Evolutionary conservation across 495 filamentous ascomycete species (phyloP).

Genomic region (Aspergillus olivimuriae): DNA sequence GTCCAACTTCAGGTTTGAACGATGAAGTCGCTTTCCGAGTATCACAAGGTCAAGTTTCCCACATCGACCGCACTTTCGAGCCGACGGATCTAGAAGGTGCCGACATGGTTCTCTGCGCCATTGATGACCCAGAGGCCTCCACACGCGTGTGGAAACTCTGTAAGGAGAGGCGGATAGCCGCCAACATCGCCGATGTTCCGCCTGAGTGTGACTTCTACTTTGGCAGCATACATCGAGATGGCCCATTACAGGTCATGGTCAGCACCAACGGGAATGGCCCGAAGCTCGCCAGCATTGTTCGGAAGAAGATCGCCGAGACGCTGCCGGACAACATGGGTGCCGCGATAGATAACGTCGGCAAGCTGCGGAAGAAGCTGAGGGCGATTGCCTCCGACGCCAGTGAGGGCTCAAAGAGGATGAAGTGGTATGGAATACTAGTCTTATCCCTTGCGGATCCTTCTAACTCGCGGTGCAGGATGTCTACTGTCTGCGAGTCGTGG

Average conservation of each 20-base stretch:
- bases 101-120: conserved; percentile 84
- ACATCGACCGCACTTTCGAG: conserved; percentile 76
- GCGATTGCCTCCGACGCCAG: conserved; percentile 62
- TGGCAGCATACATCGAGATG: conserved; percentile 89
- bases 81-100: conserved; percentile 71
- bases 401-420: conserved; percentile 86
- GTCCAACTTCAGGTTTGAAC: conserved; percentile 73
- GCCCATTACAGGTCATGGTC: conserved; percentile 95
- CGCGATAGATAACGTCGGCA: conserved; percentile 78
- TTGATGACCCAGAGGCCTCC: conserved; percentile 86
- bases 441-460: not conserved
- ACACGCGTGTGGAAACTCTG: conserved; percentile 87
- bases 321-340: conserved; percentile 72
- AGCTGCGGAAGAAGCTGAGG: conserved; percentile 70
- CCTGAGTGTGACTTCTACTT: conserved; percentile 99
- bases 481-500: conserved; percentile 81
- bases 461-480: conserved; percentile 56
- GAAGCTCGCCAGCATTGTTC: conserved; percentile 78
- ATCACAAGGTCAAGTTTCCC: conserved; percentile 60
- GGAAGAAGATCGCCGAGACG: conserved; percentile 70
- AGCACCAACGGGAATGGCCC: conserved; percentile 97
- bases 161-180: conserved; percentile 74
- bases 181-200: conserved; percentile 95
- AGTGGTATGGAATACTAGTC: conserved; percentile 60
- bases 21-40: conserved; percentile 82